Conservation (phyloP, 768 basidiomycete genomes). For the Tephrocybe sp. region DNA sequence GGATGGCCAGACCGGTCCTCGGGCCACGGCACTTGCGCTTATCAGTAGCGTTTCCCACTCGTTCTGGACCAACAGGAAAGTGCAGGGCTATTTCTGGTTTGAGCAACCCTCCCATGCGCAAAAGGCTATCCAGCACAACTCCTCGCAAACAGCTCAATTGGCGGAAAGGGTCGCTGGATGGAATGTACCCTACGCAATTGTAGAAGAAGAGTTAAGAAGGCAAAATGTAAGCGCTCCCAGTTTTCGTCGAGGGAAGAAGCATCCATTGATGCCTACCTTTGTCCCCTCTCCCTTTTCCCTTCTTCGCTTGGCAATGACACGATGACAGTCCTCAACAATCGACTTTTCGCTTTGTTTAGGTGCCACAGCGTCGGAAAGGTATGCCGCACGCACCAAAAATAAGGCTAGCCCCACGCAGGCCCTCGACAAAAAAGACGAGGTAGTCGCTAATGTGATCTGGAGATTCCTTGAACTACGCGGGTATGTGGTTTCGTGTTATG, state of each 20-base stretch:
- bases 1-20: conserved; percentile 90
- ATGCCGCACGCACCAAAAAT: conserved; percentile 79
- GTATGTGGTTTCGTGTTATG: conserved; percentile 47
- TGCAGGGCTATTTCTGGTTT: conserved; percentile 78
- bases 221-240: conserved; percentile 76
- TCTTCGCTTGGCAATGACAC: conserved; percentile 29
- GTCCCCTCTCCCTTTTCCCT: conserved; percentile 13
- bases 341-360: conserved; percentile 95
- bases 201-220: conserved; percentile 93
- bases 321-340: conserved; percentile 88
- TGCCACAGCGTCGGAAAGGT: conserved; percentile 79
- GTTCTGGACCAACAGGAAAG: conserved; percentile 80
- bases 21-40: conserved; percentile 88
- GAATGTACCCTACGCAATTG: conserved; percentile 81
- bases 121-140: conserved; percentile 70
- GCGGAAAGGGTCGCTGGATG: conserved; percentile 87
- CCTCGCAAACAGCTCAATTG: conserved; percentile 78
- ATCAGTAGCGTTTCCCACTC: conserved; percentile 77
- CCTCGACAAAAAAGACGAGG: conserved; percentile 97
- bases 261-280: conserved; percentile 25
- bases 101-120: conserved; percentile 53
- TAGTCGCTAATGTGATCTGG: conserved; percentile 98
- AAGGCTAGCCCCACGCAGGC: conserved; percentile 46
- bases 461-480: conserved; percentile 95
- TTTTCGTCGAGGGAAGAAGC: conserved; percentile 20